phyloP scores from a whole-genome alignment of 805 yeast genomes.

The Candida golubevii region DNA sequence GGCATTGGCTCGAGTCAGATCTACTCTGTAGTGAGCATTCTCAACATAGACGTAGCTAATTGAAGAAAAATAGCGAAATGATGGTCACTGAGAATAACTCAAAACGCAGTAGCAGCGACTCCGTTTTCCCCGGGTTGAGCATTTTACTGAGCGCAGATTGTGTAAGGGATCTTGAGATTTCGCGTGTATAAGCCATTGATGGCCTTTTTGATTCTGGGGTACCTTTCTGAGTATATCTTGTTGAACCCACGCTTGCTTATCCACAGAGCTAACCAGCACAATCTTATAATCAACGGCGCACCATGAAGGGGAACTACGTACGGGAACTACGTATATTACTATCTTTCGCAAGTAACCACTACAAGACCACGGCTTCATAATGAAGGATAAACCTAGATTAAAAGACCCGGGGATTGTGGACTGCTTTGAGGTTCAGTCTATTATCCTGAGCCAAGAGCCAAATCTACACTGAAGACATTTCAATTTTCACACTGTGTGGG shows the following conservation, averaged over 20 bases:
- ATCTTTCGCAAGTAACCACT: no score
- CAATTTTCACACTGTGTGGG: no score
- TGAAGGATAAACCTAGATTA: no score
- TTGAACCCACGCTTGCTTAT: constrained; percentile 28
- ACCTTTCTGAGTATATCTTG: constrained; percentile 37
- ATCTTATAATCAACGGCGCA: constrained; percentile 36
- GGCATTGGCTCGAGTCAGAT: constrained; percentile 85
- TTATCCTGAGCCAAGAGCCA: no score
- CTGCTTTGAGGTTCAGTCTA: no score
- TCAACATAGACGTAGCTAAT: constrained; percentile 37
- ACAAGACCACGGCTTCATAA: no score
- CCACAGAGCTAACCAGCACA: constrained; percentile 22
- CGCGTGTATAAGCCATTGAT: constrained; percentile 46
- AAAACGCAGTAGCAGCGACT: constrained; percentile 26
- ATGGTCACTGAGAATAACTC: constrained; percentile 27
- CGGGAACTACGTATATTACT: no score
- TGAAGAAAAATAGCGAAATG: constrained; percentile 35
- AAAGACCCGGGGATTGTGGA: no score
- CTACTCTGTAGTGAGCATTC: constrained; percentile 43
- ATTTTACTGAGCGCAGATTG: constrained; percentile 27
- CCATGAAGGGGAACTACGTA: constrained; percentile 46
- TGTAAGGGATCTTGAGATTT: constrained; percentile 37
- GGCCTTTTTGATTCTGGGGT: constrained; percentile 39
- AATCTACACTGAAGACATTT: no score
- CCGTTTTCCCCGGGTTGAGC: constrained; percentile 27